These are phyloP conservation scores for Zostera marina DNA, from an alignment of 116 monocot species.

Conservation along the genomic window DNA sequence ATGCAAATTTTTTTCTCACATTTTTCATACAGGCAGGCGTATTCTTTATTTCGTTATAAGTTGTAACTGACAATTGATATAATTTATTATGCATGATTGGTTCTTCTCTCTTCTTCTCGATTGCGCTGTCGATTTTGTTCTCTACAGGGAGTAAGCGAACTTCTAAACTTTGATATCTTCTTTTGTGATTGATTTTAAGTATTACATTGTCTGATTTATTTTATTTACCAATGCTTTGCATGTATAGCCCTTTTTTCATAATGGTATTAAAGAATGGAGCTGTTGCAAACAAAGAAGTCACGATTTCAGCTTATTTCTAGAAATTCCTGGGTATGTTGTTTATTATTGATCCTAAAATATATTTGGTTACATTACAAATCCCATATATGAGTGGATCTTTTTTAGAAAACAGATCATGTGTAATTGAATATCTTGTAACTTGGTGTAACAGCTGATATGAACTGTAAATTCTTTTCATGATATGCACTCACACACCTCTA, in stretches of 20 bases:
- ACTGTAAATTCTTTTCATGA: too few relatives aligned
- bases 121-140: conserved; percentile 1
- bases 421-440: too few relatives aligned
- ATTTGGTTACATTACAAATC: not conserved
- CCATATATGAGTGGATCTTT: too few relatives aligned
- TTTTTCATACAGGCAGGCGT: not conserved
- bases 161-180: not conserved
- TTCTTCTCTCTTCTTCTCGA: not conserved
- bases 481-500: too few relatives aligned
- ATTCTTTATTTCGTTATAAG: not conserved
- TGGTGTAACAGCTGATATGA: too few relatives aligned
- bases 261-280: conserved; percentile 98
- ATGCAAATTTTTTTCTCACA: not conserved
- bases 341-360: not conserved
- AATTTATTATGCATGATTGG: conserved; percentile 8
- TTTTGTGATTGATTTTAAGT: not conserved
- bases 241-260: conserved; percentile 76
- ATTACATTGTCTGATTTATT: not conserved
- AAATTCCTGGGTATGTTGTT: conserved; percentile 65
- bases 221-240: not conserved
- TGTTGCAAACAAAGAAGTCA: conserved; percentile 99
- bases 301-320: conserved; percentile 95
- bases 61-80: conserved; percentile 1
- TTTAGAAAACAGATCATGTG: too few relatives aligned
- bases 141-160: conserved; percentile 51